Evolutionary conservation across 306 rosid genomes (phyloP).

Genomic region (Ochetophila trinervis): DNA sequence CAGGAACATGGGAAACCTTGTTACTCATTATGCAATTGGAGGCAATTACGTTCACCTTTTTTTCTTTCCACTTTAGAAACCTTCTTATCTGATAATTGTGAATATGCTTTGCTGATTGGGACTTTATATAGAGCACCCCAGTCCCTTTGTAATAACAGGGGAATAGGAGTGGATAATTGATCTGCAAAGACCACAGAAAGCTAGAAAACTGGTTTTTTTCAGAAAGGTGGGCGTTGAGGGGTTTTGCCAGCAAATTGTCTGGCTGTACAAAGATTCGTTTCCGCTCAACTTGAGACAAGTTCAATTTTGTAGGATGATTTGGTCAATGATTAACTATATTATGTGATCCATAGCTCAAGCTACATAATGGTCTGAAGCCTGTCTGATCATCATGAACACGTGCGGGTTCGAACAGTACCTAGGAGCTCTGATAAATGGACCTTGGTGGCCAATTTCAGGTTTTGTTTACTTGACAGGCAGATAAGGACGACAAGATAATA

Average conservation of each 20-base stretch:
- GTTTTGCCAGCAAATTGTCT: constrained; percentile 45
- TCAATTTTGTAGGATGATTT: constrained; percentile 23
- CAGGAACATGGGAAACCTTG: constrained; percentile 32
- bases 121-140: constrained; percentile 33
- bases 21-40: constrained; percentile 33
- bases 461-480: constrained; percentile 3
- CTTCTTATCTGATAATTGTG: constrained; percentile 9
- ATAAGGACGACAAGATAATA: too few relatives aligned
- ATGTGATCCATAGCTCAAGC: not conserved
- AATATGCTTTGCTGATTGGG: not conserved
- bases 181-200: constrained; percentile 9
- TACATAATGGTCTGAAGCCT: constrained; percentile 19
- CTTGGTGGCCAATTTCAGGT: constrained; percentile 28
- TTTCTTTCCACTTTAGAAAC: not conserved
- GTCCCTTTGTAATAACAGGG: not conserved
- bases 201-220: constrained; percentile 18
- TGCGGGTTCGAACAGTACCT: constrained; percentile 27
- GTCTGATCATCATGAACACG: constrained; percentile 29
- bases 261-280: constrained; percentile 40
- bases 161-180: not conserved
- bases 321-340: not conserved
- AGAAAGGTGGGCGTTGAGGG: constrained; percentile 36
- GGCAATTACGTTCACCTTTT: not conserved
- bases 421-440: constrained; percentile 16
- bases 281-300: constrained; percentile 36